phyloP scores from a whole-genome alignment of 2,329 filamentous ascomycete genomes.

The Dactylellina leptospora region DNA sequence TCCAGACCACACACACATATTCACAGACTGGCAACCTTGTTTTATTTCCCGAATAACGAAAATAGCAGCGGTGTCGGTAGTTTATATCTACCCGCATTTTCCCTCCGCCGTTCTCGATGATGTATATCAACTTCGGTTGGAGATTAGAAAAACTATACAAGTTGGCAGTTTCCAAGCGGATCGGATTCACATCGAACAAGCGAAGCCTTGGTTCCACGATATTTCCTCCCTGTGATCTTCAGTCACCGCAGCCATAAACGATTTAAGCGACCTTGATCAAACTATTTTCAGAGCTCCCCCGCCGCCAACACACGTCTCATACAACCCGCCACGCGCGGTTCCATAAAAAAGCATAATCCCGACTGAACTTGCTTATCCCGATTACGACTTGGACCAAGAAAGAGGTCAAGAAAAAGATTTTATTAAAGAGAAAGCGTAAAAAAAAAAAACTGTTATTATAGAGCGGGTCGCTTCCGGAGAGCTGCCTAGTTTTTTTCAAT shows the following conservation, averaged over 20 bases:
- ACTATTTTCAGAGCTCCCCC: constrained; percentile 12
- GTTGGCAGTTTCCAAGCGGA: background rate
- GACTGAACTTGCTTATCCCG: too few relatives aligned
- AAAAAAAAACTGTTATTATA: background rate
- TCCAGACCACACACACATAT: too few relatives aligned
- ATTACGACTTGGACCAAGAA: too few relatives aligned
- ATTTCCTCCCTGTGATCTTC: background rate
- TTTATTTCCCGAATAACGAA: too few relatives aligned
- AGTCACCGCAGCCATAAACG: background rate
- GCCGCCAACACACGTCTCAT: constrained; percentile 10
- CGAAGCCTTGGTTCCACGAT: constrained; percentile 4
- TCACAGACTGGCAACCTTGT: too few relatives aligned
- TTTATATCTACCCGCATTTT: too few relatives aligned
- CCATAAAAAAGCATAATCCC: too few relatives aligned
- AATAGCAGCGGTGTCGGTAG: constrained; percentile 11
- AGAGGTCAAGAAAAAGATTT: background rate
- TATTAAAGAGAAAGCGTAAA: background rate
- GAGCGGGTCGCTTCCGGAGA: background rate
- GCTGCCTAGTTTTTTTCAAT: background rate
- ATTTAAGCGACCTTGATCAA: constrained; percentile 17
- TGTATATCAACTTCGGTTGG: background rate
- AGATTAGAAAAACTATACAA: background rate
- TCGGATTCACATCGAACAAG: background rate
- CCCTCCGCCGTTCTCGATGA: background rate
- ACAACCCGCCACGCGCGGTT: too few relatives aligned